Conservation (phyloP, 176 grass and related monocot species). For the Zoysia japonica region DNA sequence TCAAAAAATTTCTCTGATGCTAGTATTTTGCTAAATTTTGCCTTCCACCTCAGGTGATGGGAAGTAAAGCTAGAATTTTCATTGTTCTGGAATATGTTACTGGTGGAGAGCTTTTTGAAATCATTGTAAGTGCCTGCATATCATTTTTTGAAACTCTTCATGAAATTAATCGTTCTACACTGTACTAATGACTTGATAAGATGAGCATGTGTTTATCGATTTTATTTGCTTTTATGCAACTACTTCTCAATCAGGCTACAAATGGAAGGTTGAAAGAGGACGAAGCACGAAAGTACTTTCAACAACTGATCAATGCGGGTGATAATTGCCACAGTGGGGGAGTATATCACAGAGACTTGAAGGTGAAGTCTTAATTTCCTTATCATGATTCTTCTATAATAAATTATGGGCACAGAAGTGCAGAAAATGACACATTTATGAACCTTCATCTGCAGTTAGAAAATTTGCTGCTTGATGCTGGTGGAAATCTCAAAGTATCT, state of each 20-base stretch:
- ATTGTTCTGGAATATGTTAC: constrained; percentile 94
- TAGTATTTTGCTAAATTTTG: constrained; percentile 21
- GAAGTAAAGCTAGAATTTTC: constrained; percentile 97
- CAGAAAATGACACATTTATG: constrained; percentile 27
- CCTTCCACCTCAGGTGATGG: constrained; percentile 79
- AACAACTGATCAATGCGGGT: constrained; percentile 90
- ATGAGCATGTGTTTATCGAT: constrained; percentile 28
- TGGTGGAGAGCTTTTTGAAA: constrained; percentile 98
- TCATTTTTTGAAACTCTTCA: constrained; percentile 19
- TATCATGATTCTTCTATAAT: constrained; percentile 18
- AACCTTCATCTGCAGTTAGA: constrained; percentile 69
- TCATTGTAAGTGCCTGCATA: constrained; percentile 70
- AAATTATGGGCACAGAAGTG: constrained; percentile 16
- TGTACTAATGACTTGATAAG: constrained; percentile 4
- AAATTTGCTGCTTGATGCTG: constrained; percentile 89
- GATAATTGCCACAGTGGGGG: constrained; percentile 99
- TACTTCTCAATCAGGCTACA: constrained; percentile 49
- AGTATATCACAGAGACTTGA: constrained; percentile 95
- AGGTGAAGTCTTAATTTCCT: constrained; percentile 47
- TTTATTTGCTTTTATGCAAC: constrained; percentile 10
- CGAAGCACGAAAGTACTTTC: constrained; percentile 91
- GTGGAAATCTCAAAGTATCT: constrained; percentile 91
- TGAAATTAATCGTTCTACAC: neutral
- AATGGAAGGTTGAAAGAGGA: constrained; percentile 88
- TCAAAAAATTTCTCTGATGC: neutral